phyloP scores from a whole-genome alignment of 768 basidiomycete species.

The Pisolithus marmoratus region DNA sequence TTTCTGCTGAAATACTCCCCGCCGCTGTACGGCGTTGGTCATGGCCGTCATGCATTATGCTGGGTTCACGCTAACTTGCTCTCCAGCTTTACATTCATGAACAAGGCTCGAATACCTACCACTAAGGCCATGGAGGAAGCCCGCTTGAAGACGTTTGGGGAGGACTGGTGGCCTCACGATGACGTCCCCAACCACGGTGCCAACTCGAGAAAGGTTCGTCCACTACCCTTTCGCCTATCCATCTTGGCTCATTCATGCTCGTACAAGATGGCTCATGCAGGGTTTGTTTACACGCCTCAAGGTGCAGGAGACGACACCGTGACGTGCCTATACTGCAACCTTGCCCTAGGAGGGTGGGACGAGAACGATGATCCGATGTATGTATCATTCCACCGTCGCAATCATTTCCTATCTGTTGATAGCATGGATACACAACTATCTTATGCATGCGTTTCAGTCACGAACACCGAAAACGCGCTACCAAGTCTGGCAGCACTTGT shows the following conservation, averaged over 20 bases:
- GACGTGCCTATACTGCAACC: slow-evolving; percentile 80
- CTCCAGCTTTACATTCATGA: slow-evolving; percentile 51
- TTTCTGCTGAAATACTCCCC: background rate
- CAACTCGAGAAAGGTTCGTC: slow-evolving; percentile 59
- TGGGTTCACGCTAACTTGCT: slow-evolving; percentile 2
- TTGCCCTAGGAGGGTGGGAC: slow-evolving; percentile 83
- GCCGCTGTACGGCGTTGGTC: background rate
- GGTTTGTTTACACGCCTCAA: slow-evolving; percentile 78
- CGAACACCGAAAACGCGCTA: slow-evolving; percentile 67
- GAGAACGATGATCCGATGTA: slow-evolving; percentile 82
- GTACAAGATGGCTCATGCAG: slow-evolving; percentile 79
- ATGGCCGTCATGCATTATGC: background rate
- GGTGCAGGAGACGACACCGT: slow-evolving; percentile 69
- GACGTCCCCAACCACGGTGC: slow-evolving; percentile 54
- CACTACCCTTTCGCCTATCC: background rate
- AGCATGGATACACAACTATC: background rate
- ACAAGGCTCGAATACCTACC: slow-evolving; percentile 59
- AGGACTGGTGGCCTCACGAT: slow-evolving; percentile 80
- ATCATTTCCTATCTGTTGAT: slow-evolving; percentile 4
- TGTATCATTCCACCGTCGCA: slow-evolving; percentile 18
- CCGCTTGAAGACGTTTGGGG: slow-evolving; percentile 60
- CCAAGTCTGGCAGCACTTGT: slow-evolving; percentile 39
- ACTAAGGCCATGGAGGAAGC: slow-evolving; percentile 68
- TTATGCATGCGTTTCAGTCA: slow-evolving; percentile 36
- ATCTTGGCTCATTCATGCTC: slow-evolving; percentile 5